Conservation (phyloP, 2,329 filamentous ascomycete genomes). For the Exophiala sideris region DNA sequence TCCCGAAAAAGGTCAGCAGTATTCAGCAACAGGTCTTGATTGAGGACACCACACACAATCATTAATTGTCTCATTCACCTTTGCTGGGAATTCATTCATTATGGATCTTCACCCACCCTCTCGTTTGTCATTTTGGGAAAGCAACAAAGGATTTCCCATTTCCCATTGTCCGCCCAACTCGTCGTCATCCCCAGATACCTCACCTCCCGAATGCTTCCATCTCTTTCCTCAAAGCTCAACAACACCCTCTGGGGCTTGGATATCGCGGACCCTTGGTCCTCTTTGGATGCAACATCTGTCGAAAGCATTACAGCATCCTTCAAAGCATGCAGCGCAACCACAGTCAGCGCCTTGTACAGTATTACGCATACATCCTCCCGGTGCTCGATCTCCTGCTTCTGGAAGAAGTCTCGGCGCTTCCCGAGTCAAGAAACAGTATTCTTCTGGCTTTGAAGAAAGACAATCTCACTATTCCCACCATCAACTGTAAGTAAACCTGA, state of each 20-base stretch:
- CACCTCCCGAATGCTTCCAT: constrained; percentile 17
- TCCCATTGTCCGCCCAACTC: constrained; percentile 8
- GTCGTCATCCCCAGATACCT: constrained; percentile 6
- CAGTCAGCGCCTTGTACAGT: background rate
- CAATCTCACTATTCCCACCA: background rate
- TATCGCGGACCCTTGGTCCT: constrained; percentile 5
- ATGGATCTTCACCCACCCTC: constrained; percentile 5
- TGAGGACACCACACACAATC: constrained; percentile 2
- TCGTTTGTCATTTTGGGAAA: constrained; percentile 6
- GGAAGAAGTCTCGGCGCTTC: background rate
- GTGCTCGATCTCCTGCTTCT: background rate
- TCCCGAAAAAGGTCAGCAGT: constrained; percentile 13
- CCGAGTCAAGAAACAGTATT: background rate
- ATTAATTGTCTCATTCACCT: constrained; percentile 4
- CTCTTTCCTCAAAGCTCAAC: constrained; percentile 9
- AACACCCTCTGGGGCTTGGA: constrained; percentile 4
- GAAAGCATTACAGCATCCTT: background rate
- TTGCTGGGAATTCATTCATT: background rate
- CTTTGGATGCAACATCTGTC: constrained; percentile 13
- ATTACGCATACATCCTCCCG: background rate
- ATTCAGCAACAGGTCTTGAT: background rate
- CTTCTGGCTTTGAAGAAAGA: background rate
- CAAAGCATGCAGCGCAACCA: background rate
- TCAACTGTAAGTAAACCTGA: background rate
- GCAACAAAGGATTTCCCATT: constrained; percentile 4